Evolutionary conservation across 1,139 yeast species (phyloP).

Genomic region (Saccharomycopsis phalli): DNA sequence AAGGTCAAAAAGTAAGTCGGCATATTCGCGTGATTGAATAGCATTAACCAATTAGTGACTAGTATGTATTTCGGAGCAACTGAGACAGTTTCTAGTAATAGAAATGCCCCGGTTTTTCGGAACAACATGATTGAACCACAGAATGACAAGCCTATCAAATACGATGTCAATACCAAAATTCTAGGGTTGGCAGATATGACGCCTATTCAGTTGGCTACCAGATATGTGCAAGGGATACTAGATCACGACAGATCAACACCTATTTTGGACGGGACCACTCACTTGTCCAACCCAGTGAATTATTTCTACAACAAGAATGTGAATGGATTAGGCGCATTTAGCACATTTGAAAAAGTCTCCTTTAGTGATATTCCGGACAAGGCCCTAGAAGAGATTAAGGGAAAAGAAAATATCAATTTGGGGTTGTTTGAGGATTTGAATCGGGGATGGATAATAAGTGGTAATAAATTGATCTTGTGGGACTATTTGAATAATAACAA

Average conservation of each 20-base stretch:
- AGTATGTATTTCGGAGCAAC: conserved; percentile 2
- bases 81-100: not conserved
- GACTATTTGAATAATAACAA: conserved; percentile 59
- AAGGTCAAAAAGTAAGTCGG: too few species aligned
- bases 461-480: conserved; percentile 80
- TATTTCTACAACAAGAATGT: conserved; percentile 32
- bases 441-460: conserved; percentile 84
- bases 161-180: conserved; percentile 15
- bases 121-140: conserved; percentile 13
- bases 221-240: conserved; percentile 32
- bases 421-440: conserved; percentile 79
- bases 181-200: conserved; percentile 13
- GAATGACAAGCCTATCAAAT: conserved; percentile 14
- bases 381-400: conserved; percentile 64
- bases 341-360: conserved; percentile 69
- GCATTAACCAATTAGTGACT: conserved; percentile 5
- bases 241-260: conserved; percentile 33
- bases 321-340: conserved; percentile 40
- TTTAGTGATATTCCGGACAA: conserved; percentile 75
- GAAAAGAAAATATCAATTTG: conserved; percentile 60
- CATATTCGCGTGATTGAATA: too few species aligned
- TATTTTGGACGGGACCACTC: conserved; percentile 32
- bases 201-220: conserved; percentile 29
- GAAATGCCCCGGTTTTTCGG: conserved; percentile 8
- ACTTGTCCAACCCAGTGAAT: conserved; percentile 34